Percentiles rank a stretch among this genome's conserved stretches.
Conservation (phyloP, 1,139 yeast species). For the Geotrichum siamense region DNA sequence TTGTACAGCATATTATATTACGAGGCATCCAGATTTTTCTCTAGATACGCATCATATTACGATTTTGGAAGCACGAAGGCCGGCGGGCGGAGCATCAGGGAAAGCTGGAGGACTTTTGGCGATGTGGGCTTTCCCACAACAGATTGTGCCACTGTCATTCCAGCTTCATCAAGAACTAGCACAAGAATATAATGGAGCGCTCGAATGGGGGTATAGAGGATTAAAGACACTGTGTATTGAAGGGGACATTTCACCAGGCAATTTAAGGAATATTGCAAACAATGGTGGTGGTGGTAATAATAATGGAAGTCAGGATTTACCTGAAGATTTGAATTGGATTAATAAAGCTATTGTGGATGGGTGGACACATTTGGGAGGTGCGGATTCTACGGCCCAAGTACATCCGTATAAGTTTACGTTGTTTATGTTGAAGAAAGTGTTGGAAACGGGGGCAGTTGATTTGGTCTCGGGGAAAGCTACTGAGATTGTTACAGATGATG, state of each 20-base stretch:
- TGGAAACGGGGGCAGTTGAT: constrained; percentile 82
- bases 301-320: constrained; percentile 38
- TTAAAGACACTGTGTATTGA: constrained; percentile 81
- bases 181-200: constrained; percentile 67
- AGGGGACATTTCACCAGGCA: constrained; percentile 51
- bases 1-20: constrained; percentile 84
- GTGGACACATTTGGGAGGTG: constrained; percentile 79
- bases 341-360: constrained; percentile 55
- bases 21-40: constrained; percentile 74
- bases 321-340: constrained; percentile 78
- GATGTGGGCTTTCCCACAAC: constrained; percentile 95
- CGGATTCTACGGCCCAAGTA: constrained; percentile 90
- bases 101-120: constrained; percentile 96
- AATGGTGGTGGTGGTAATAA: constrained; percentile 10
- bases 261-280: constrained; percentile 16
- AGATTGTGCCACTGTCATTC: constrained; percentile 83
- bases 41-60: constrained; percentile 71
- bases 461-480: constrained; percentile 77
- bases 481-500: constrained; percentile 39
- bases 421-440: constrained; percentile 68
- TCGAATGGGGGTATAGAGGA: constrained; percentile 89
- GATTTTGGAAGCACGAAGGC: constrained; percentile 81
- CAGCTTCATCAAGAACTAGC: constrained; percentile 78
- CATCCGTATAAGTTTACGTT: constrained; percentile 93
- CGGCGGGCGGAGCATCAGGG: constrained; percentile 97